Evolutionary conservation across 495 filamentous ascomycete species (phyloP).

Genomic region (Aspergillus sclerotiicarbonarius): DNA sequence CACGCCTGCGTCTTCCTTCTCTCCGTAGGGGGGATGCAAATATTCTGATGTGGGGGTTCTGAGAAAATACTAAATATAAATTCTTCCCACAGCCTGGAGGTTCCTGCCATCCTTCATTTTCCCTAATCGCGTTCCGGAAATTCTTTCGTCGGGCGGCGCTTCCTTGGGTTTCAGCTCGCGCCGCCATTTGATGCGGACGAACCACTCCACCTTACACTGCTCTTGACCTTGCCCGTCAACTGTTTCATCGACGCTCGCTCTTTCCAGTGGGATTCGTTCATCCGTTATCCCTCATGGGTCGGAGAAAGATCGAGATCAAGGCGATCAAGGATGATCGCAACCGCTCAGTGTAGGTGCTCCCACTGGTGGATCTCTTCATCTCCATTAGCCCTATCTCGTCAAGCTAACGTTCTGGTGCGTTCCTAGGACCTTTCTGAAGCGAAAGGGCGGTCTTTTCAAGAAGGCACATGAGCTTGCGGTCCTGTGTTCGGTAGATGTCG

Average conservation of each 20-base stretch:
- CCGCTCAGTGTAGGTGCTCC: constrained; percentile 84
- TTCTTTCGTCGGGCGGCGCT: constrained; percentile 8
- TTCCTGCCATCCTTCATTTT: constrained; percentile 7
- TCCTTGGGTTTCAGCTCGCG: constrained; percentile 17
- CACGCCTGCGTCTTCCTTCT: constrained; percentile 8
- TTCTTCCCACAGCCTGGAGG: background rate
- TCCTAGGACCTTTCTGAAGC: constrained; percentile 89
- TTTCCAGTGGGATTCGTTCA: constrained; percentile 14
- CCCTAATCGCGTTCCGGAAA: constrained; percentile 11
- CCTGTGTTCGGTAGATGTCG: constrained; percentile 96
- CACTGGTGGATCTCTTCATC: constrained; percentile 8
- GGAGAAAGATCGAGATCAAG: constrained; percentile 96
- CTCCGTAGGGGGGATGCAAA: background rate
- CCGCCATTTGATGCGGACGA: constrained; percentile 14
- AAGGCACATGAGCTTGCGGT: constrained; percentile 98
- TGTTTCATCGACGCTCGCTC: constrained; percentile 9
- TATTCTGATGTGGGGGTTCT: constrained; percentile 6
- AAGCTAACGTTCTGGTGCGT: constrained; percentile 1
- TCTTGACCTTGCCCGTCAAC: constrained; percentile 5
- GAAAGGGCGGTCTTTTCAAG: constrained; percentile 98
- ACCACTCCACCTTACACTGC: constrained; percentile 10
- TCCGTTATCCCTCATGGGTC: constrained; percentile 51
- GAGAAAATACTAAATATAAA: constrained; percentile 4
- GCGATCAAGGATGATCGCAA: constrained; percentile 99
- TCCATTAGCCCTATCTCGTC: background rate